Evolutionary conservation across 2,329 filamentous ascomycete genomes (phyloP).

Genomic region (Fragosphaeria purpurea): DNA sequence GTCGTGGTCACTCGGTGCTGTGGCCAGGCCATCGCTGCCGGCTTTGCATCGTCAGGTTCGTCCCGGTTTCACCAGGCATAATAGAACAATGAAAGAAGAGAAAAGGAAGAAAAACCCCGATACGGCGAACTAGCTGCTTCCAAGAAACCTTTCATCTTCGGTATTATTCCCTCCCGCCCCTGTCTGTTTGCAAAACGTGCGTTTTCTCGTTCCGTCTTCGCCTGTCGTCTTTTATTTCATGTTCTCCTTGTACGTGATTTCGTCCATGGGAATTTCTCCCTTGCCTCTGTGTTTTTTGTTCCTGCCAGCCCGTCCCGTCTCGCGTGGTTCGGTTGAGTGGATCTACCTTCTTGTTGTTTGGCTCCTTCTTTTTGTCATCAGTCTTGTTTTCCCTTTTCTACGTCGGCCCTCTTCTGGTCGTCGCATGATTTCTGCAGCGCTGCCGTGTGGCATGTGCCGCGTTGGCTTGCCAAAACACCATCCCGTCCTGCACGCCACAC

Average conservation of each 20-base stretch:
- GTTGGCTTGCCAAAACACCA: neutral
- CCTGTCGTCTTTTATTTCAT: neutral
- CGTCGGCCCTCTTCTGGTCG: neutral
- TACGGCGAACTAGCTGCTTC: neutral
- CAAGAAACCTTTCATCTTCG: neutral
- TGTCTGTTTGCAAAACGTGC: neutral
- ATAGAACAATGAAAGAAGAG: neutral
- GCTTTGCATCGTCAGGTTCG: neutral
- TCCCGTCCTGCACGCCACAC: no score
- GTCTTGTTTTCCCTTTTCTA: neutral
- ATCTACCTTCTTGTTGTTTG: neutral
- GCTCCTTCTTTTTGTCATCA: neutral
- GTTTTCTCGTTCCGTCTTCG: neutral
- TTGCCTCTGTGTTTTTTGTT: neutral
- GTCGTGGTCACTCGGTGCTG: no score
- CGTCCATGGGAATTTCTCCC: neutral
- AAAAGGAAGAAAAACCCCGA: neutral
- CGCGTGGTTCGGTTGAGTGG: constrained; percentile 8
- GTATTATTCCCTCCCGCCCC: neutral
- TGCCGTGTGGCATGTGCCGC: neutral
- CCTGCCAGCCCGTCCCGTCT: constrained; percentile 4
- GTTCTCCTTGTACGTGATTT: neutral
- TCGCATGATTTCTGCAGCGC: no score
- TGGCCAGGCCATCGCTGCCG: no score
- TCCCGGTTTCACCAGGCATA: constrained; percentile 11